Base-by-base conservation (phyloP, 108 stramenopile species). In the Epipyxis sp. region DNA sequence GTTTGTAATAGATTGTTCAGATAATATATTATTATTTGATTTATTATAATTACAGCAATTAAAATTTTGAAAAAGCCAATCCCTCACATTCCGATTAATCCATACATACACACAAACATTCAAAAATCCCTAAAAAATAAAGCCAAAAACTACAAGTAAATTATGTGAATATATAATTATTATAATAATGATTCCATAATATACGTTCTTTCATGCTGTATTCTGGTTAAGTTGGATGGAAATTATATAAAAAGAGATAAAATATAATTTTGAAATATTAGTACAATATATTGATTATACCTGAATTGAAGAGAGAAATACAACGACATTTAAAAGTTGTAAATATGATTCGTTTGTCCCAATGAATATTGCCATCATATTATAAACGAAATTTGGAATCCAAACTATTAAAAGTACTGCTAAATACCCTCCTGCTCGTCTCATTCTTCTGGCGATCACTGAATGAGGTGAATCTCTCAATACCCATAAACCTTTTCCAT, bases 361-460 rank as follows among this genome's bases (percentile, higher is more conserved):
- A 32, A 13, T 32, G 25, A 3, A 3, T 32, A 65, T 65, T 16
- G 13, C 34, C 13, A 65, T 35, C 25, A 65, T 16, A 65, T 65
- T 65, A 37, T 65, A 65, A 10, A 37, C 37, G 25, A 74, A 6
- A 42, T 74, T 74, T 10, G 71, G 71, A 16, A 74, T 42, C 71
- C 71, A 74, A 16, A 74, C 71, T 10, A 74, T 6, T 10, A 74
- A 6, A 29, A 74, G 71, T 10, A 74, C 71, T 6, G 42, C 27
- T 32, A 74, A 6, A 37, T 74, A 74, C 13, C 50, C 50, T 6
- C 71, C 71, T 42, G 50, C 71, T 29, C 34, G 6, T 10, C 42
- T 74, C 71, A 74, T 74, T 25, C 43, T 16, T 29, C 71, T 39
- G 3, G 71, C 71, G 3, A 74, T 39, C 25, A 74, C 71, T 27